Evolutionary conservation across 2,329 filamentous ascomycete genomes (phyloP), one percentile per base, ranked within the genome.

Genomic region (Cercospora sp.): DNA sequence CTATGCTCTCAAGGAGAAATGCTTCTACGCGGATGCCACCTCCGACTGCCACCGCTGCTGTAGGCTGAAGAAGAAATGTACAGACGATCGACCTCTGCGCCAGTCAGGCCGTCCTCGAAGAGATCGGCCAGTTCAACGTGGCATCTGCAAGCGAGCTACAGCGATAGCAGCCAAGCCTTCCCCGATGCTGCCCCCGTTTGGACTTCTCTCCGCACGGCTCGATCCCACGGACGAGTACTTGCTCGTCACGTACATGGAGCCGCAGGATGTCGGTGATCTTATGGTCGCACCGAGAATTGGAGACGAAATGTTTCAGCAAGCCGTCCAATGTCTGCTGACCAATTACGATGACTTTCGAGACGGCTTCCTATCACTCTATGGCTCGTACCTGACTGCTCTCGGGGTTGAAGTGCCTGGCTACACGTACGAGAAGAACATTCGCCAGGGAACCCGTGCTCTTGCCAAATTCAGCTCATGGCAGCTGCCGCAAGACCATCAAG

Each of bases 1-100:
- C 55, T 67, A 64, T 48, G 30, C 57, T 7, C 36, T 64, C 30
- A 67, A 67, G 61, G 65, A 64, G 55, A 67, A 67, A 31, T 64
- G 65, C 57, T 28, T 60, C 16, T 61, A n/a, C 13, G 4, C 55
- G 3, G 31, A 18, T 10, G 40, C 23, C 8, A 28, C 48, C 12
- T 26, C 36, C 7, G 60, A 57, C 53, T 64, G 60, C 61, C 18
- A 67, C 9, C 51, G 65, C 5, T 67, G 61, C 51, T 18, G 23
- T 18, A 51, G 61, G 26, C 36, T 67, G 12, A 51, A 58, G n/a
- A 67, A 64, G 45, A 28, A 2, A 28, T 67, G 65, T 40, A 60
- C 65, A 18, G 51, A 36, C n/a, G 55, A 64, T 8, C 3, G 65
- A 33, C 65, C 51, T 16, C 12, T 64, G 0, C 65, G 65, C 53